Conservation (phyloP, 2,329 filamentous ascomycete species). For the Pseudocercospora macadamiae region DNA sequence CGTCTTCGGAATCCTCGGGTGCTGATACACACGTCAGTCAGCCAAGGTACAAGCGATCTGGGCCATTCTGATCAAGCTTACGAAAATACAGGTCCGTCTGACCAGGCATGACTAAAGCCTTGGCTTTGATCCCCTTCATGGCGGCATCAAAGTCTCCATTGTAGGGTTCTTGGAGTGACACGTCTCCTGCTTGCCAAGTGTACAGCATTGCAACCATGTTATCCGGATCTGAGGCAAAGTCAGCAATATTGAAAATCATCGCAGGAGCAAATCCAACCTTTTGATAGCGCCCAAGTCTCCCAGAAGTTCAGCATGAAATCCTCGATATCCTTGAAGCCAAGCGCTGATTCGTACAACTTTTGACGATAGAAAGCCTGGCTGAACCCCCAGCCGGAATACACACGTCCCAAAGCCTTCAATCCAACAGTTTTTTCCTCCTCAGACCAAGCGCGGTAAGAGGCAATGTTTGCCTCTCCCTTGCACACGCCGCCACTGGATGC, state of each 20-base stretch:
- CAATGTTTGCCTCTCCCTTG: slow-evolving; percentile 47
- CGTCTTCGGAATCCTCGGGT: slow-evolving; percentile 75
- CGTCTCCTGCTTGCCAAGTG: slow-evolving; percentile 77
- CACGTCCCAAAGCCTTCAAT: slow-evolving; percentile 66
- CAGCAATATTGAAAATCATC: neutral
- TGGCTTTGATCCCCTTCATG: slow-evolving; percentile 71
- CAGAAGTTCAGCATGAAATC: slow-evolving; percentile 76
- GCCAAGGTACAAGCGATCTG: neutral
- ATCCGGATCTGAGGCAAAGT: slow-evolving; percentile 62
- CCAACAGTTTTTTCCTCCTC: slow-evolving; percentile 58
- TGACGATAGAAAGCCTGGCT: slow-evolving; percentile 78
- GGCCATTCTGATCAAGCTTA: slow-evolving; percentile 41
- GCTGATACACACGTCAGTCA: slow-evolving; percentile 46
- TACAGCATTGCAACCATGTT: slow-evolving; percentile 75
- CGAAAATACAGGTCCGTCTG: slow-evolving; percentile 81
- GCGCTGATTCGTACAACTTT: slow-evolving; percentile 64
- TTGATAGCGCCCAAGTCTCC: slow-evolving; percentile 73
- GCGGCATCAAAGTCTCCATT: slow-evolving; percentile 53
- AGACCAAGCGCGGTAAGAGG: slow-evolving; percentile 30
- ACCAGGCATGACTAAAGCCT: slow-evolving; percentile 69
- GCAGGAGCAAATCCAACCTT: slow-evolving; percentile 47
- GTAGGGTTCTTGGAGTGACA: slow-evolving; percentile 69
- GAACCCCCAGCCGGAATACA: slow-evolving; percentile 81
- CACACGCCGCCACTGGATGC: slow-evolving; percentile 56
- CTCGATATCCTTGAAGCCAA: slow-evolving; percentile 70